A percentile compares a stretch with the other conserved stretches of the same genome.
phyloP scores from a whole-genome alignment of 1,139 yeast species.

The Pichia cactophila region DNA sequence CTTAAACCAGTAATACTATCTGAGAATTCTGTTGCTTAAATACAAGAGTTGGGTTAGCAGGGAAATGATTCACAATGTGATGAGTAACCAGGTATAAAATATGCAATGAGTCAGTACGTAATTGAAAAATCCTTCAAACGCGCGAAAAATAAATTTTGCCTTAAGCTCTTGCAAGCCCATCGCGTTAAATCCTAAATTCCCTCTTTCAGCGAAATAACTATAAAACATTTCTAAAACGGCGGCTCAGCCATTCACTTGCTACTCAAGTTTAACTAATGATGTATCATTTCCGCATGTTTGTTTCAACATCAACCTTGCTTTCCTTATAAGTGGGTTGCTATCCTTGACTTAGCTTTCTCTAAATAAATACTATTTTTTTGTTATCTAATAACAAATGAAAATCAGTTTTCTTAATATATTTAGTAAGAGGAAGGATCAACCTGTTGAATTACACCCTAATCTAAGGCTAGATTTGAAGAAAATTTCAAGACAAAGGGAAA shows the following conservation, averaged over 20 bases:
- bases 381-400: neutral
- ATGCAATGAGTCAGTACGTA: too few relatives aligned
- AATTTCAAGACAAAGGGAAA: neutral
- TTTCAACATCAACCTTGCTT: conserved; percentile 1
- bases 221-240: neutral
- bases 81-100: too few relatives aligned
- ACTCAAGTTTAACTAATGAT: neutral
- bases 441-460: neutral
- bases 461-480: neutral
- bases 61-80: too few relatives aligned
- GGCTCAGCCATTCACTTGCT: neutral
- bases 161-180: neutral
- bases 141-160: neutral
- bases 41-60: too few relatives aligned
- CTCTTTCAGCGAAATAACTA: neutral
- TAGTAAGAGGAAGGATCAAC: neutral
- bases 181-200: neutral
- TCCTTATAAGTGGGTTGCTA: neutral
- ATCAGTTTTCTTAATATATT: too few relatives aligned
- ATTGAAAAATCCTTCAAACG: too few relatives aligned
- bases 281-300: conserved; percentile 3
- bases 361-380: too few relatives aligned
- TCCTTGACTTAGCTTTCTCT: neutral
- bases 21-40: too few relatives aligned
- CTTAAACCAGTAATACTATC: too few relatives aligned